A percentile compares a stretch with the other conserved stretches of the same genome.
phyloP scores from a whole-genome alignment of 768 basidiomycete genomes.

The Phlebiopsis flavidoalba region DNA sequence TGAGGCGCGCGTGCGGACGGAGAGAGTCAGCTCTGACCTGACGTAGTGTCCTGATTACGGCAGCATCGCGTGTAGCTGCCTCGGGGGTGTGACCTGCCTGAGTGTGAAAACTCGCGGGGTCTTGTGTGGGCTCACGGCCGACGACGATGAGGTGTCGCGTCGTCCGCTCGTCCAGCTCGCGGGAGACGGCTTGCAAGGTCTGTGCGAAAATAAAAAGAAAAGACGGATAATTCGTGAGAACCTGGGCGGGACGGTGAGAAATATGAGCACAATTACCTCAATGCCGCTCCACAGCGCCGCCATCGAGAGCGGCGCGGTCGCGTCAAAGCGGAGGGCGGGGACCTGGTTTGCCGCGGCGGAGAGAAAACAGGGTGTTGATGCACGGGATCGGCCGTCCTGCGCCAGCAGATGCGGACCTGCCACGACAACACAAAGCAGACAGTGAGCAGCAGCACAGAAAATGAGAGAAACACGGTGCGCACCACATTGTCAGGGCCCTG shows the following conservation, averaged over 20 bases:
- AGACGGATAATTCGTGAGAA: not conserved
- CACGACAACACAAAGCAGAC: not conserved
- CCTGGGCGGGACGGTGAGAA: not conserved
- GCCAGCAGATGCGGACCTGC: slow-evolving; percentile 23
- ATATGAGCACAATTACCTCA: slow-evolving; percentile 9
- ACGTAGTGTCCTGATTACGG: slow-evolving; percentile 5
- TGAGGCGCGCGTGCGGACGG: slow-evolving; percentile 35
- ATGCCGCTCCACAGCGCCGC: slow-evolving; percentile 15
- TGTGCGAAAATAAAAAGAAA: not conserved
- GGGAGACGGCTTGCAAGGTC: not conserved
- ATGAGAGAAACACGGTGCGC: slow-evolving; percentile 2
- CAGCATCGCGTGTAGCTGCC: not conserved
- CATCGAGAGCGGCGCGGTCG: slow-evolving; percentile 14
- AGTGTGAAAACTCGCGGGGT: not conserved
- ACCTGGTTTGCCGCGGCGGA: slow-evolving; percentile 7
- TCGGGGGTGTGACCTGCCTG: not conserved
- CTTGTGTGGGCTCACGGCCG: slow-evolving; percentile 22
- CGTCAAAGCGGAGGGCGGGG: slow-evolving; percentile 16
- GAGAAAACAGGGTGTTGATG: slow-evolving; percentile 4
- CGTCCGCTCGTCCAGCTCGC: slow-evolving; percentile 13
- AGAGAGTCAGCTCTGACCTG: not conserved
- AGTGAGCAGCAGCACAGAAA: not conserved
- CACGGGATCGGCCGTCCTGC: slow-evolving; percentile 16
- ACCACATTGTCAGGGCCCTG: slow-evolving; percentile 18
- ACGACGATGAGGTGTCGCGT: slow-evolving; percentile 50